phyloP scores from a whole-genome alignment of 129 eudicot species.

The Scalesia atractyloides region DNA sequence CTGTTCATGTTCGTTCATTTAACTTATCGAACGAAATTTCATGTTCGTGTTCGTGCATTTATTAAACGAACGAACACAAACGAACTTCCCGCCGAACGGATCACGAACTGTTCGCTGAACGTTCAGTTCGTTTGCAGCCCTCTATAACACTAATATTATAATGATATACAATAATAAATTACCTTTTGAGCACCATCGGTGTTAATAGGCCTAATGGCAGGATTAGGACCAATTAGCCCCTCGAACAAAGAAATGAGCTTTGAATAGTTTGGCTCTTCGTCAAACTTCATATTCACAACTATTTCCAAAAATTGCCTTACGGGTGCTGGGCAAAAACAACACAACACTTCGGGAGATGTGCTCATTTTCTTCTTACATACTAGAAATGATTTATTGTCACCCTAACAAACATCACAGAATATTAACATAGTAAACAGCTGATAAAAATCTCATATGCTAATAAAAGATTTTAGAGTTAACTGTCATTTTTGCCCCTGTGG shows the following conservation, averaged over 20 bases:
- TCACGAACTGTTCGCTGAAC: too few species aligned
- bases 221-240: conserved; percentile 42
- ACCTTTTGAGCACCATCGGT: conserved; percentile 59
- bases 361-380: conserved; percentile 88
- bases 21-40: too few species aligned
- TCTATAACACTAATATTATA: background rate
- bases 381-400: conserved; percentile 85
- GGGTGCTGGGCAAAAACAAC: conserved; percentile 74
- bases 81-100: too few species aligned
- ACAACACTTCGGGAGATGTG: conserved; percentile 72
- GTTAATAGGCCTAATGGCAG: conserved; percentile 48
- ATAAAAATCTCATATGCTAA: background rate
- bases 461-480: too few species aligned
- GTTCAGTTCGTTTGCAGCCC: too few species aligned
- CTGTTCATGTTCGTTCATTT: too few species aligned
- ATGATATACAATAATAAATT: background rate
- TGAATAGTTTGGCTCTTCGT: conserved; percentile 90
- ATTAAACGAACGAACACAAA: too few species aligned
- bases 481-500: too few species aligned
- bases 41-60: too few species aligned
- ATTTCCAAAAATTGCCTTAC: conserved; percentile 63
- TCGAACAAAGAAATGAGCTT: conserved; percentile 78
- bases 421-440: background rate
- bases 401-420: conserved; percentile 40
- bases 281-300: conserved; percentile 85